phyloP scores from a whole-genome alignment of 2,329 filamentous ascomycete species.

The Alternaria solani region DNA sequence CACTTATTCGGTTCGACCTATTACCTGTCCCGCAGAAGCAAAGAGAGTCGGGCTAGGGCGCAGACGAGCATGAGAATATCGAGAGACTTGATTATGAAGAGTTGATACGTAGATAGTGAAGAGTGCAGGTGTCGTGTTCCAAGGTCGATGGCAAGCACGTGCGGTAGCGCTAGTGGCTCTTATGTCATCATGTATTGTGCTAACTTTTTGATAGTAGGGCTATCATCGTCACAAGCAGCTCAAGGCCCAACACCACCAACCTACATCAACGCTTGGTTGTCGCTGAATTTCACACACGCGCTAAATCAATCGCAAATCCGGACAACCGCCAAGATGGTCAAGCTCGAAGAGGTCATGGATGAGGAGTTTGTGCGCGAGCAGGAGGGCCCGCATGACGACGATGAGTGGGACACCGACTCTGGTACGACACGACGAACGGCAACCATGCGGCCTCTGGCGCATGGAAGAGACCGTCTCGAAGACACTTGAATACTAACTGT shows the following conservation, averaged over 20 bases:
- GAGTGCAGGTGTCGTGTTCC: neutral
- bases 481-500: neutral
- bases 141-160: neutral
- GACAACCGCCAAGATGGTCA: constrained; percentile 75
- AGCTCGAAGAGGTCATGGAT: constrained; percentile 95
- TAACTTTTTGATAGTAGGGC: constrained; percentile 10
- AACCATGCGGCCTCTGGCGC: constrained; percentile 56
- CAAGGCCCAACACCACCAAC: constrained; percentile 15
- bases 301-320: neutral
- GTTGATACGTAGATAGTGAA: neutral
- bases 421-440: constrained; percentile 64
- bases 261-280: constrained; percentile 4
- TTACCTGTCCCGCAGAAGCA: neutral
- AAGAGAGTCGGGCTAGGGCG: neutral
- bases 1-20: neutral
- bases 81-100: neutral
- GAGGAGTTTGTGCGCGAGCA: constrained; percentile 86
- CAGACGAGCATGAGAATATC: neutral
- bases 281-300: neutral
- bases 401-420: constrained; percentile 91
- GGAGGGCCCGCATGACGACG: constrained; percentile 74
- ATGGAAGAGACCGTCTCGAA: neutral
- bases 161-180: neutral
- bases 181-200: constrained; percentile 6
- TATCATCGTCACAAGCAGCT: constrained; percentile 16